Base-by-base conservation (phyloP, 208 protist genomes). In the Phytomonas sp. region DNA sequence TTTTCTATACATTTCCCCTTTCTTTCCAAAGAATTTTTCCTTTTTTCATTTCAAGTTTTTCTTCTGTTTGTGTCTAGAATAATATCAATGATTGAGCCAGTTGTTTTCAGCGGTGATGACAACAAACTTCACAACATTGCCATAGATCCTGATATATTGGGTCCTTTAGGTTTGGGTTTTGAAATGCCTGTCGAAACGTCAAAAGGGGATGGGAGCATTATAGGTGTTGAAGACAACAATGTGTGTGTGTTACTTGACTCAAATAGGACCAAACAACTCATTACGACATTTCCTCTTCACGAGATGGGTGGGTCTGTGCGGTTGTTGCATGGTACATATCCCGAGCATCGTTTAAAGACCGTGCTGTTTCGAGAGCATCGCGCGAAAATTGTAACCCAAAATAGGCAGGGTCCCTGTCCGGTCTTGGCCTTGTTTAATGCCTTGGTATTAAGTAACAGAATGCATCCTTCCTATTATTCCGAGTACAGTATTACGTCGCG, bases 381-480 rank as follows among this genome's bases (percentile, higher is more conserved):
- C 65, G 65, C 79, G n/a, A 40, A 32, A n/a, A 72, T 81, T 30
- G 78, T 76, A 23, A 83, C 73, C 36, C 78, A 86, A 66, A 62
- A 70, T 33, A 40, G 67, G 26, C 74, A 82, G 61, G 81, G 78
- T 13, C 81, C 81, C 17, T 86, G 81, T 60, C 81, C 78, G 34
- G 62, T 86, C 20, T 32, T 86, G 4, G 81, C 81, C 2, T 62
- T 74, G n/a, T 68, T 78, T 56, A 86, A 86, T 63, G 78, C 81
- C 7, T 67, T 86, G 56, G 40, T 64, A 4, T 64, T 86, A 20
- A 15, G 59, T 37, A 75, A 73, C 11, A 40, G 33, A 23, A 11
- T 86, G 15, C 26, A 59, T 28, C 23, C 33, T 43, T 34, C 13
- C 43, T 56, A 28, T 13, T 67, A 73, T 60, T 61, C 71, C 13